Base-by-base conservation (phyloP, 1,139 yeast genomes). In the Groenewaldozyma sp. region DNA sequence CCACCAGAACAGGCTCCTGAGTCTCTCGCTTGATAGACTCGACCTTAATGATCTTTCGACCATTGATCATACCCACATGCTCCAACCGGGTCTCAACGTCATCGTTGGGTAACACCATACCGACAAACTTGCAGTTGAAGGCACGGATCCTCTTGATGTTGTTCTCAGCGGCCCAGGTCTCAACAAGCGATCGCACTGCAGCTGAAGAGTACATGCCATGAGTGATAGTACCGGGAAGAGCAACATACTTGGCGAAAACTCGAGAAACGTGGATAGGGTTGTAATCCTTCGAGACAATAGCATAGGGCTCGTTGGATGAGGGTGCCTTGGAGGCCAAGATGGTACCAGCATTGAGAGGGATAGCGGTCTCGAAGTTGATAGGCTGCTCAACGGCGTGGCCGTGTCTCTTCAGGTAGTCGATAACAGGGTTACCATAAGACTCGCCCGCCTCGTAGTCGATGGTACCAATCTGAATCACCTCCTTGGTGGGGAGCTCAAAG, bases 141-240 rank as follows among this genome's bases (percentile, higher is more conserved):
- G 95, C 97, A 62, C 95, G 78, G 43, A 93, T 97, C 69, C 98
- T 83, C 41, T 91, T 75, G 43, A 95, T 93, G 54, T 84, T 88
- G 63, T 93, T 87, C 64, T 87, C 91, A 47, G 99, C 98, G 51
- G 98, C 98, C 88, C 95, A 88, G 63, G 86, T 84, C 70, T 91
- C 99, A 52, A 91, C 96, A 60, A 87, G 74, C 16, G 93, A 77
- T 70, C 98, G 81, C 50, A 88, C 91, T 47, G 94, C 76, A 49
- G 96, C 98, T 58, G 95, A 83, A 17, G 96, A 84, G 73, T 78
- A 93, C 98, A 91, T 91, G 60, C 99, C 99, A 59, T 93, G 98
- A 28, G 98, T 91, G 56, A 91, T 91, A 32, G 97, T 91, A 52
- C 98, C 98, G 47, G 95, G 95, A 58, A 91, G 73, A 57, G 78